phyloP scores from a whole-genome alignment of 176 grass and related monocot species.

The Carex littledalei region DNA sequence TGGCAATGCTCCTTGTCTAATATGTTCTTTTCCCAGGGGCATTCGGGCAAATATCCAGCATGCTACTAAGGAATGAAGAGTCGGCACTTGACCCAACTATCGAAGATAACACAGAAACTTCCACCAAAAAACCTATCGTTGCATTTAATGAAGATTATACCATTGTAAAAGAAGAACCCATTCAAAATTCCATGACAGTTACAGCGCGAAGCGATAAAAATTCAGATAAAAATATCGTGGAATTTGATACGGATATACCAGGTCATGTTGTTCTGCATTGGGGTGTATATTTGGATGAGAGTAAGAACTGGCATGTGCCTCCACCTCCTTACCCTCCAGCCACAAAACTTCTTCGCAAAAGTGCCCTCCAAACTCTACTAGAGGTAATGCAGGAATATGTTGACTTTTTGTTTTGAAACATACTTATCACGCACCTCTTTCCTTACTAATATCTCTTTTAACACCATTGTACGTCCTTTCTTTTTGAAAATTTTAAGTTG shows the following conservation, averaged over 20 bases:
- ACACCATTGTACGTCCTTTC: neutral
- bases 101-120: slow-evolving; percentile 24
- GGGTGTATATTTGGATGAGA: slow-evolving; percentile 76
- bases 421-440: neutral
- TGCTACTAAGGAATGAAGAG: slow-evolving; percentile 39
- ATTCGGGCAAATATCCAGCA: slow-evolving; percentile 40
- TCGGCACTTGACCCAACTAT: slow-evolving; percentile 22
- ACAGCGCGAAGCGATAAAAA: slow-evolving; percentile 38
- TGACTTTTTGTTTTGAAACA: neutral
- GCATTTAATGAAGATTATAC: slow-evolving; percentile 64
- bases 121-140: slow-evolving; percentile 25
- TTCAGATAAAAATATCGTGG: slow-evolving; percentile 48
- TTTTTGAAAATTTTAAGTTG: neutral
- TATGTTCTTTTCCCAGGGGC: slow-evolving; percentile 29
- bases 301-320: slow-evolving; percentile 70
- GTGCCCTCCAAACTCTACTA: slow-evolving; percentile 81
- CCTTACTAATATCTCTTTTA: neutral
- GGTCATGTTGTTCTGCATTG: slow-evolving; percentile 85
- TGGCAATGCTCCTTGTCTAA: neutral
- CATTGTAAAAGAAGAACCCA: slow-evolving; percentile 56
- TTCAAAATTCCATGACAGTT: slow-evolving; percentile 71
- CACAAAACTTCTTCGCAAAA: slow-evolving; percentile 65
- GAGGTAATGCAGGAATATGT: slow-evolving; percentile 42
- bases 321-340: slow-evolving; percentile 66
- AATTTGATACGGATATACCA: slow-evolving; percentile 84